phyloP scores from a whole-genome alignment of 352 stramenopile species.

The Phytophthora boehmeriae region DNA sequence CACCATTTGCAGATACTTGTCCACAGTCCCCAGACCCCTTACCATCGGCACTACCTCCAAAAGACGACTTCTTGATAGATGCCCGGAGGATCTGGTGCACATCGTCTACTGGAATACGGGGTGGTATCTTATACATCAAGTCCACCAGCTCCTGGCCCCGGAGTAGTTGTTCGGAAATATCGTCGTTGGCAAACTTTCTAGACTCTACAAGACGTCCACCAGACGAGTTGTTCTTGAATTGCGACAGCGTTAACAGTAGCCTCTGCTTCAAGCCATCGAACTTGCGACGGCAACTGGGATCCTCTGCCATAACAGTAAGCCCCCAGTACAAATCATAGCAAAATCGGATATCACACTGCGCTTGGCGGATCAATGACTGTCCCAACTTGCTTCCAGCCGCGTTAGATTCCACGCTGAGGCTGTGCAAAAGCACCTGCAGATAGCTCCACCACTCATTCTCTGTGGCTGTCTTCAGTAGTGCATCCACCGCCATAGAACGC shows the following conservation, averaged over 20 bases:
- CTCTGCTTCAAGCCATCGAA: slow-evolving; percentile 85
- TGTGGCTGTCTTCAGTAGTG: slow-evolving; percentile 65
- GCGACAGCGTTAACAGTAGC: slow-evolving; percentile 68
- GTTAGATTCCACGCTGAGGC: slow-evolving; percentile 73
- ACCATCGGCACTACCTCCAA: slow-evolving; percentile 28
- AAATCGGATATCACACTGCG: slow-evolving; percentile 79
- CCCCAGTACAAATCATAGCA: slow-evolving; percentile 90
- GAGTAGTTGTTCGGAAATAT: slow-evolving; percentile 81
- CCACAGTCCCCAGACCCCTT: background rate
- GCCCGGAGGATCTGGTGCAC: slow-evolving; percentile 56
- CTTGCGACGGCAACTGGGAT: slow-evolving; percentile 73
- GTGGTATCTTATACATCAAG: slow-evolving; percentile 83
- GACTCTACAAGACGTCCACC: slow-evolving; percentile 39
- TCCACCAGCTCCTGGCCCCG: slow-evolving; percentile 86
- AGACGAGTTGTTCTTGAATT: slow-evolving; percentile 68
- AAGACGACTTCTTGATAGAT: slow-evolving; percentile 55
- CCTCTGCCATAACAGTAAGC: slow-evolving; percentile 81
- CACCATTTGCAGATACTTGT: background rate
- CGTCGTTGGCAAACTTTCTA: slow-evolving; percentile 42
- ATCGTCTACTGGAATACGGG: slow-evolving; percentile 65
- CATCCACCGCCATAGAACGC: slow-evolving; percentile 66
- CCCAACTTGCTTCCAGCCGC: slow-evolving; percentile 68
- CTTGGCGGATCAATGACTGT: slow-evolving; percentile 71
- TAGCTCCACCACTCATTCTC: slow-evolving; percentile 86
- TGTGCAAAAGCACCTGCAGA: slow-evolving; percentile 73